These are phyloP conservation scores for Dissophora ornata DNA, from an alignment of 192 early-diverging fungal genomes.

Conservation along the genomic window DNA sequence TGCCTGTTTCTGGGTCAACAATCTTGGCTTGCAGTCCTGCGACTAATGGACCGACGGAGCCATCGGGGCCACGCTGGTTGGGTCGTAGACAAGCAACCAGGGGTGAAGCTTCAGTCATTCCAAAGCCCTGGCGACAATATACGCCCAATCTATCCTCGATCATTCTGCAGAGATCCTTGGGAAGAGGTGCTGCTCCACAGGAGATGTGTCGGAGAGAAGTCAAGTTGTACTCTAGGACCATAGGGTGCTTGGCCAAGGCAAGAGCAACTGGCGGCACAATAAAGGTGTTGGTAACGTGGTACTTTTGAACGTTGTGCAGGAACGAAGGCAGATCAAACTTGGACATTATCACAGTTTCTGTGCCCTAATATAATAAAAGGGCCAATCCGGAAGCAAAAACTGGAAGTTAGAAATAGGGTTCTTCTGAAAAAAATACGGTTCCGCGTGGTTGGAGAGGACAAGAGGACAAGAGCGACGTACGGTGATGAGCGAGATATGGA, in stretches of 20 bases:
- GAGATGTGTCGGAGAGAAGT: slow-evolving; percentile 69
- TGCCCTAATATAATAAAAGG: slow-evolving; percentile 50
- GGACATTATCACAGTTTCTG: slow-evolving; percentile 75
- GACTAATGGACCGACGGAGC: slow-evolving; percentile 60
- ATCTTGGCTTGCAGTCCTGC: slow-evolving; percentile 59
- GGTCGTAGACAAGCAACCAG: slow-evolving; percentile 40
- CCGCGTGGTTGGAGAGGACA: no score
- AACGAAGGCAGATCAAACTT: slow-evolving; percentile 79
- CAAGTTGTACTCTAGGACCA: slow-evolving; percentile 80
- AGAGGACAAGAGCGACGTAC: no score
- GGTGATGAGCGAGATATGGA: slow-evolving; percentile 53
- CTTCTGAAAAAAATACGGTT: no score
- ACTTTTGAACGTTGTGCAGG: slow-evolving; percentile 72
- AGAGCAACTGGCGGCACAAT: slow-evolving; percentile 78
- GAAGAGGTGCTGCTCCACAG: slow-evolving; percentile 86
- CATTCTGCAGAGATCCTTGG: slow-evolving; percentile 70
- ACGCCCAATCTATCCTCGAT: slow-evolving; percentile 58
- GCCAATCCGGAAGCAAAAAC: no score
- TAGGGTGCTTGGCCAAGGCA: slow-evolving; percentile 78
- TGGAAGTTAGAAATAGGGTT: no score
- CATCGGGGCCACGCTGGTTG: slow-evolving; percentile 25
- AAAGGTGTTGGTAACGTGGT: slow-evolving; percentile 73
- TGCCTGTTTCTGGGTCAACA: slow-evolving; percentile 59
- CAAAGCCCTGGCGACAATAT: slow-evolving; percentile 67
- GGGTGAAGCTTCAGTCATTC: slow-evolving; percentile 65